phyloP scores from a whole-genome alignment of 1,284 basidiomycete species.

The Apiotrichum domesticum region DNA sequence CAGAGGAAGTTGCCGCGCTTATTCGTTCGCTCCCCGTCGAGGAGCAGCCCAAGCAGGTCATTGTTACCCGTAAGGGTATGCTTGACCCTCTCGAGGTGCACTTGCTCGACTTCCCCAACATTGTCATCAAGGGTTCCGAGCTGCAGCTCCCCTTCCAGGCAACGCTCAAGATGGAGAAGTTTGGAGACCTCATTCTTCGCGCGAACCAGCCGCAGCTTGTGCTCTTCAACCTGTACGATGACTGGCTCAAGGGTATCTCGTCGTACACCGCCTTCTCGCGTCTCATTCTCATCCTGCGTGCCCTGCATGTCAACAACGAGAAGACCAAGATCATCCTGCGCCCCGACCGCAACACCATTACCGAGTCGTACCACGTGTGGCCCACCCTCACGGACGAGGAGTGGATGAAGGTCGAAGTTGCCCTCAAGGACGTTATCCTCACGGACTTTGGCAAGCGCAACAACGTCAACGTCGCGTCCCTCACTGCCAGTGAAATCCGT shows the following conservation, averaged over 20 bases:
- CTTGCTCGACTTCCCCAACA: conserved; percentile 98
- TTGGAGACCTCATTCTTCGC: conserved; percentile 85
- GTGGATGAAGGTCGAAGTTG: conserved; percentile 99
- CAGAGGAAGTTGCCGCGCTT: conserved; percentile 97
- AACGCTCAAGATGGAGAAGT: conserved; percentile 99
- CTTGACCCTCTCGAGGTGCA: conserved; percentile 97
- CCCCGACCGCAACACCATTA: conserved; percentile 89
- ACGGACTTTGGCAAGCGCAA: conserved; percentile 98
- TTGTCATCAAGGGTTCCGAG: conserved; percentile 99
- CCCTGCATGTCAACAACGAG: conserved; percentile 98
- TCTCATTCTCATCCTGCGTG: conserved; percentile 88
- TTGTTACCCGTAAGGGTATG: conserved; percentile 99
- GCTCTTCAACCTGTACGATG: conserved; percentile 95
- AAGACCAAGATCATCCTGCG: conserved; percentile 95
- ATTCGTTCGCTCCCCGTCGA: conserved; percentile 96
- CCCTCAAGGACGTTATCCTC: conserved; percentile 87
- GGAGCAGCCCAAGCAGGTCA: conserved; percentile 99
- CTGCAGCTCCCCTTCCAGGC: conserved; percentile 98
- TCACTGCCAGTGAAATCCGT: conserved; percentile 92
- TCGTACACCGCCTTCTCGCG: conserved; percentile 99
- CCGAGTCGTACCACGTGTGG: conserved; percentile 98
- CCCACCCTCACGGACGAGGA: conserved; percentile 90
- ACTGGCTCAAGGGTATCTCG: conserved; percentile 98
- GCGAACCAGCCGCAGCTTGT: conserved; percentile 52
- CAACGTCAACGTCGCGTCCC: conserved; percentile 94